A percentile compares a stretch with the other conserved stretches of the same genome.
These are phyloP conservation scores for Saposhnikovia divaricata DNA, from an alignment of 129 eudicot genomes.

Conservation along the genomic window DNA sequence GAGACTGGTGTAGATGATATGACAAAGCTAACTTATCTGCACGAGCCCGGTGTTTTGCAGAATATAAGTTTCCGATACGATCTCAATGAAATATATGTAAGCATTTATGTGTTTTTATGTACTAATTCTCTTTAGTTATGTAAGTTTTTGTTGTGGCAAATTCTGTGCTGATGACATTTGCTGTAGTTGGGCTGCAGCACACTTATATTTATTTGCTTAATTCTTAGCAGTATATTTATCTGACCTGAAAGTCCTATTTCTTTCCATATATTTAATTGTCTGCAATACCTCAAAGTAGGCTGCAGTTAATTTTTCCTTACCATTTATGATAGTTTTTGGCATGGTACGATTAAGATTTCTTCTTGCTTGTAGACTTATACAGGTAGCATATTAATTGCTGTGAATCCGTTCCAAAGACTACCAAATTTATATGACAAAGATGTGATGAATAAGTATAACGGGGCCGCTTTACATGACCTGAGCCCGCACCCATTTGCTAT, in stretches of 20 bases:
- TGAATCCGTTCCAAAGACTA: slow-evolving; percentile 76
- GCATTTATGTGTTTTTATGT: slow-evolving; percentile 16
- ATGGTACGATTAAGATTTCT: background rate
- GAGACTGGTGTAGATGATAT: slow-evolving; percentile 74
- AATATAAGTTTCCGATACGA: slow-evolving; percentile 65
- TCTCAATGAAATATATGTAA: slow-evolving; percentile 72
- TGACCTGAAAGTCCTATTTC: slow-evolving; percentile 13
- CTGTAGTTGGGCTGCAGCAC: background rate
- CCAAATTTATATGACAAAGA: slow-evolving; percentile 58
- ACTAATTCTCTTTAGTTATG: background rate
- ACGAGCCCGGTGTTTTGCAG: slow-evolving; percentile 81
- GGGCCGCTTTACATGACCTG: slow-evolving; percentile 66
- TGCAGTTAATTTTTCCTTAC: background rate
- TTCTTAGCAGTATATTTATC: background rate
- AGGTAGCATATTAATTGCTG: slow-evolving; percentile 84
- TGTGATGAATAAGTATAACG: slow-evolving; percentile 70
- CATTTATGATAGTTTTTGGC: background rate
- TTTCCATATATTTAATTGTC: background rate
- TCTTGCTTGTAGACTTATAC: slow-evolving; percentile 62
- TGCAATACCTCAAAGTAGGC: background rate
- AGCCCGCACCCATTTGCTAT: slow-evolving; percentile 89
- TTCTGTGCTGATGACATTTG: background rate
- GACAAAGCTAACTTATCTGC: slow-evolving; percentile 87
- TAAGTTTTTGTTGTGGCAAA: background rate
- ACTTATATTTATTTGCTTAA: background rate